Evolutionary conservation across 495 filamentous ascomycete genomes (phyloP).

Genomic region (Penicillium daleae): DNA sequence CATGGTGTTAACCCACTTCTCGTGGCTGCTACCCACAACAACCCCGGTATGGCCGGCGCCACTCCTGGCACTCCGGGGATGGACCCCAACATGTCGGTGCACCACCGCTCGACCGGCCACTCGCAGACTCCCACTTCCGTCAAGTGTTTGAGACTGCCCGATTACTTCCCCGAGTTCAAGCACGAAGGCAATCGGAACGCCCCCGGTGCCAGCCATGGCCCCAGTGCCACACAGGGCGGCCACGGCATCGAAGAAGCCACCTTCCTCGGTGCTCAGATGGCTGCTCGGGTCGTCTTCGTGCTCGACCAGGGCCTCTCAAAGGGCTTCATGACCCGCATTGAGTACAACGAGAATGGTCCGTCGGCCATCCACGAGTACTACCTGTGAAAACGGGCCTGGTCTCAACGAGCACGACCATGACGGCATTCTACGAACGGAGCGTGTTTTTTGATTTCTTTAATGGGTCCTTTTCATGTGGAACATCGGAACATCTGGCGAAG

Average conservation of each 20-base stretch:
- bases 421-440: conserved; percentile 20
- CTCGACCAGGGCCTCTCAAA: conserved; percentile 71
- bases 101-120: conserved; percentile 71
- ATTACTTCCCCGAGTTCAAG: conserved; percentile 94
- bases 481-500: conserved; percentile 21
- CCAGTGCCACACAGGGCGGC: conserved; percentile 32
- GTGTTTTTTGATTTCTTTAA: conserved; percentile 12
- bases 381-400: conserved; percentile 28
- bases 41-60: conserved; percentile 46
- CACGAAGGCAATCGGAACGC: conserved; percentile 63
- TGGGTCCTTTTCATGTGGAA: conserved; percentile 7
- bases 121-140: conserved; percentile 88
- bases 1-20: conserved; percentile 87
- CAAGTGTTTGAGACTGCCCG: conserved; percentile 74
- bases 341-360: conserved; percentile 81
- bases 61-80: conserved; percentile 42
- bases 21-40: conserved; percentile 83
- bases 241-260: conserved; percentile 67
- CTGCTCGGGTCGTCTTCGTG: conserved; percentile 74
- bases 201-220: conserved; percentile 37
- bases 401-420: conserved; percentile 7
- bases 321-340: conserved; percentile 71
- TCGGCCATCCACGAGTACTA: conserved; percentile 64
- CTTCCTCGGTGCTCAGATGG: conserved; percentile 81
- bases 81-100: conserved; percentile 35